Evolutionary conservation across 2,329 filamentous ascomycete genomes (phyloP), one percentile per base, ranked within the genome.

Genomic region (Corniculantispora saksenae): DNA sequence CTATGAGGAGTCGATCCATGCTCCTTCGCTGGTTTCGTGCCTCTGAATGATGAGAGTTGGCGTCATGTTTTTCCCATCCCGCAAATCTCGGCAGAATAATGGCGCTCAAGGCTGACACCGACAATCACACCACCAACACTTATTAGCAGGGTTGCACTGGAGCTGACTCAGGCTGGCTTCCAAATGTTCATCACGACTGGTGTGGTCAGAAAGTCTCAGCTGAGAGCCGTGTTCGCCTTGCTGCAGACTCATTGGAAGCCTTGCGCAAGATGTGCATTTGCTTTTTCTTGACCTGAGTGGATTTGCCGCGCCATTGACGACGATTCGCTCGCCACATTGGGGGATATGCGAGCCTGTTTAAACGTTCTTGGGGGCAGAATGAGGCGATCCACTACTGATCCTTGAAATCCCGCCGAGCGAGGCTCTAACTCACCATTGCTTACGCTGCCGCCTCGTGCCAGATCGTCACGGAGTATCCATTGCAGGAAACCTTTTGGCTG

Each of bases 121-220:
- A 3, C 40, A n/a, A 40, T 50, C 61, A 63, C 29, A 55, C 29
- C 61, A 40, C 61, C 10, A 47, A 1, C n/a, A 15, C 2, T n/a
- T 3, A 15, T 23, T n/a, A 32, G 50, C 38, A 47, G 29, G 40
- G 53, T 17, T 55, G 48, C 19, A 25, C 43, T 43, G 19, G 27
- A 63, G 51, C 61, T 63, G 53, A 63, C 61, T 63, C 61, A 57
- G 61, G 61, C 61, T 56, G 61, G 38, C 25, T 25, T 17, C 32
- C 45, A 19, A 62, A 43, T 29, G 23, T 29, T 35, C 40, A 45
- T 7, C n/a, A 15, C 51, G 40, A 21, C 43, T 48, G 25, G 43
- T 27, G 29, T 38, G 56, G 56, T 47, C 56, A 59, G 43, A 63
- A 56, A 21, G 61, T 48, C 10, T 54, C 51, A 56, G 51, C 61